Evolutionary conservation across 805 yeast species (phyloP).

Genomic region (Teunomyces panamensis): DNA sequence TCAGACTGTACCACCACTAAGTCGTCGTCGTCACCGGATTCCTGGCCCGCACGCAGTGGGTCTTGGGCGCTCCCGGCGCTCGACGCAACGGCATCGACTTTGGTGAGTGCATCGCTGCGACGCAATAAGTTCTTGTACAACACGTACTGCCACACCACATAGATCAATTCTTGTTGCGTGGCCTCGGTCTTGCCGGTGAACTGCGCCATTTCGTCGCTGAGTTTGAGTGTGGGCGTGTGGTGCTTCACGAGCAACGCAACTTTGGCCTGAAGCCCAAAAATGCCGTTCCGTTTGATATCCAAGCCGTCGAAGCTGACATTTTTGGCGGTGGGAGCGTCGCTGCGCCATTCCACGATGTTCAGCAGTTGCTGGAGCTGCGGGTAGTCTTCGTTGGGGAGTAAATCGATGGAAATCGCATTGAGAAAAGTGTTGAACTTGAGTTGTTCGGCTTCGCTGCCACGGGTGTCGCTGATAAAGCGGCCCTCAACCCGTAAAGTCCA

Average conservation of each 20-base stretch:
- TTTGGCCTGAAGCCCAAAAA: slow-evolving; percentile 51
- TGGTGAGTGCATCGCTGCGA: slow-evolving; percentile 25
- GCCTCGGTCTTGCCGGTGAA: slow-evolving; percentile 75
- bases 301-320: slow-evolving; percentile 71
- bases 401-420: slow-evolving; percentile 81
- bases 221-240: slow-evolving; percentile 61
- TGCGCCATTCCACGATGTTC: slow-evolving; percentile 86
- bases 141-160: slow-evolving; percentile 74
- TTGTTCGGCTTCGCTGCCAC: slow-evolving; percentile 23
- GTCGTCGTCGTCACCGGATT: slow-evolving; percentile 26
- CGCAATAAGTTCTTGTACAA: slow-evolving; percentile 58
- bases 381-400: slow-evolving; percentile 43
- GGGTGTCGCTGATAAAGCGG: slow-evolving; percentile 55
- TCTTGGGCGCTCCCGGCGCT: not conserved
- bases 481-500: slow-evolving; percentile 95
- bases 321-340: slow-evolving; percentile 41
- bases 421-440: slow-evolving; percentile 75
- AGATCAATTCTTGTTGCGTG: slow-evolving; percentile 83
- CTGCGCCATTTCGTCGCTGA: slow-evolving; percentile 62
- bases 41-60: slow-evolving; percentile 13
- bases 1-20: slow-evolving; percentile 39
- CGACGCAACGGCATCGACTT: slow-evolving; percentile 40
- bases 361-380: slow-evolving; percentile 29
- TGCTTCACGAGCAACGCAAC: slow-evolving; percentile 62
- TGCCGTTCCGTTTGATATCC: slow-evolving; percentile 80